Conservation (phyloP, 495 filamentous ascomycete genomes). For the Aspergillus saccharolyticus region DNA sequence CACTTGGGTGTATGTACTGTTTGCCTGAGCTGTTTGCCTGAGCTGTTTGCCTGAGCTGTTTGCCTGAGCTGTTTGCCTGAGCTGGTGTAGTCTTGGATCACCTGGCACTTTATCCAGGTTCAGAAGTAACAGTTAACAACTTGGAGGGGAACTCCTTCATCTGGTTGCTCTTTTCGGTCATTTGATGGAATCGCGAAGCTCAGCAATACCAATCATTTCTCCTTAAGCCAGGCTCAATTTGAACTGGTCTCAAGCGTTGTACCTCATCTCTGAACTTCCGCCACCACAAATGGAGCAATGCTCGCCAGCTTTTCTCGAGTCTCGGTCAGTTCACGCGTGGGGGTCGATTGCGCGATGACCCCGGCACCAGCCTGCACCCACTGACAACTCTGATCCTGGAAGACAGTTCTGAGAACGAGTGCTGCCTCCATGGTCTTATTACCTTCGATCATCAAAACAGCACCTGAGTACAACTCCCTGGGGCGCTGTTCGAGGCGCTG, state of each 20-base stretch:
- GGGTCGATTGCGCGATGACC: constrained; percentile 15
- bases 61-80: too few species aligned
- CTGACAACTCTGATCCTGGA: constrained; percentile 11
- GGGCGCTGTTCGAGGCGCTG: constrained; percentile 12
- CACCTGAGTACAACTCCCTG: constrained; percentile 20
- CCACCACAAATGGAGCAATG: constrained; percentile 14
- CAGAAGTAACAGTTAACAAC: too few species aligned
- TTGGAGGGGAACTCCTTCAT: too few species aligned
- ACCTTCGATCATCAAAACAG: constrained; percentile 16
- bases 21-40: too few species aligned
- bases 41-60: too few species aligned
- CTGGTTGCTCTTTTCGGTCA: too few species aligned
- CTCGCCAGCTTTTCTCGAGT: constrained; percentile 17
- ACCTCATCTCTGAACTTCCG: not conserved
- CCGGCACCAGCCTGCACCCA: constrained; percentile 21
- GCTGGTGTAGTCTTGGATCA: too few species aligned
- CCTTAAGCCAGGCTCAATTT: too few species aligned
- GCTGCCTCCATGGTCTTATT: constrained; percentile 9
- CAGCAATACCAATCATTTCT: too few species aligned
- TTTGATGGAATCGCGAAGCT: too few species aligned
- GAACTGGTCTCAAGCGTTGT: not conserved
- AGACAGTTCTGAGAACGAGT: constrained; percentile 18
- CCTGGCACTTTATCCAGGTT: too few species aligned
- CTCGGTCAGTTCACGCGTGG: constrained; percentile 13
- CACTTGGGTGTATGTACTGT: too few species aligned